Evolutionary conservation across 805 yeast genomes (phyloP).

Genomic region (Candida alai): DNA sequence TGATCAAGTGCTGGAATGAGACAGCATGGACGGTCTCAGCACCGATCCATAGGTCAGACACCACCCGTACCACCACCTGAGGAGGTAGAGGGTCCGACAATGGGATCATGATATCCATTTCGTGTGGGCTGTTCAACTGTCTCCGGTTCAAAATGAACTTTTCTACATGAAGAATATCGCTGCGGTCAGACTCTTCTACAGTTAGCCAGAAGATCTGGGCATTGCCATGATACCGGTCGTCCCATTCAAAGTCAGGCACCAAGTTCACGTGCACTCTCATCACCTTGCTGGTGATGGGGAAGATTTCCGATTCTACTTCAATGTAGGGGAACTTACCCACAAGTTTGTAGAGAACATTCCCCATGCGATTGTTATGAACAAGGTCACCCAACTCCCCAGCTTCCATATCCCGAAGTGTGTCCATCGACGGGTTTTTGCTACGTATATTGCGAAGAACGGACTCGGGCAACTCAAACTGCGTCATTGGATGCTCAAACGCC

Average conservation of each 20-base stretch:
- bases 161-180: constrained; percentile 76
- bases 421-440: constrained; percentile 65
- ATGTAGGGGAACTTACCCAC: constrained; percentile 74
- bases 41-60: constrained; percentile 89
- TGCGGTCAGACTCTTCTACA: constrained; percentile 79
- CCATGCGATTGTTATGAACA: constrained; percentile 79
- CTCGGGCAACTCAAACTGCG: constrained; percentile 79
- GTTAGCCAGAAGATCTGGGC: constrained; percentile 89
- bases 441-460: constrained; percentile 60
- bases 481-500: constrained; percentile 87
- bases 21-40: constrained; percentile 72
- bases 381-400: constrained; percentile 81
- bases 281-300: constrained; percentile 85
- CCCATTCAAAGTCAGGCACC: constrained; percentile 84
- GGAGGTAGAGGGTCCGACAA: constrained; percentile 85
- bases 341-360: constrained; percentile 53
- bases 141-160: constrained; percentile 65
- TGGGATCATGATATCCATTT: constrained; percentile 90
- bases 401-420: constrained; percentile 66
- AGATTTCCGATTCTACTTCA: constrained; percentile 72
- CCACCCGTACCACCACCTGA: constrained; percentile 73
- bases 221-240: constrained; percentile 71
- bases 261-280: constrained; percentile 72
- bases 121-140: constrained; percentile 54
- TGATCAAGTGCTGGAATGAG: constrained; percentile 84